Base-by-base conservation (phyloP, 1,284 basidiomycete species). In the Sanghuangporus sanghuang region DNA sequence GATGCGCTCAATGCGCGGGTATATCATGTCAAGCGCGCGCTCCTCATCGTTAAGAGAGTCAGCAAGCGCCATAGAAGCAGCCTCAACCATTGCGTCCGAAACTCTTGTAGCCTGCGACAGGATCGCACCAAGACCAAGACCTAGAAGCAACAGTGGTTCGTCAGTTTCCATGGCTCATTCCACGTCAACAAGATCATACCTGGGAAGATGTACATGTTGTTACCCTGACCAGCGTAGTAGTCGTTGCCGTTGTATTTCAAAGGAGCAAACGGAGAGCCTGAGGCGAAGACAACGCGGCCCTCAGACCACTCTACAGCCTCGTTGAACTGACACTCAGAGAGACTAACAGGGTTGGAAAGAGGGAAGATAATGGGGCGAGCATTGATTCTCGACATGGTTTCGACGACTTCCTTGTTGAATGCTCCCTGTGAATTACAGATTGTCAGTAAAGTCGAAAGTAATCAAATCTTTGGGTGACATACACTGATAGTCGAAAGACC, bases 331-430 rank as follows among this genome's bases (percentile, higher is more conserved):
- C 90, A 91, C 73, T 94, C 92, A 44, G 90, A 92, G 63, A 95
- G 85, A 56, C 84, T 81, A 55, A 93, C 89, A 36, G 96, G 96
- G 78, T 98, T 98, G 40, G 92, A 95, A n/a, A 98, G 86, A 56
- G 96, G 93, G 83, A 98, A 97, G 74, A 98, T 87, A 79, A 97
- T 96, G 32, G 96, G 95, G 23, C 89, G 85, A 21, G 85, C 79
- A 78, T 96, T 97, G 69, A 92, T 80, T 57, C 84, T 81, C n/a
- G 89, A 86, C 94, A 98, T 96, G 11, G 84, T 79, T 69, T 85
- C 80, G 66, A 98, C 85, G 61, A 95, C 89, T 11, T 82, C 78
- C 63, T 89, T 81, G 65, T 81, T 85, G 78, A 98, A 98, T 1
- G 94, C 91, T 55, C 88, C 87, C 78, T 85, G 64, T 6, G 50